Conservation (phyloP, 768 basidiomycete species). For the Flagelloscypha sp. region DNA sequence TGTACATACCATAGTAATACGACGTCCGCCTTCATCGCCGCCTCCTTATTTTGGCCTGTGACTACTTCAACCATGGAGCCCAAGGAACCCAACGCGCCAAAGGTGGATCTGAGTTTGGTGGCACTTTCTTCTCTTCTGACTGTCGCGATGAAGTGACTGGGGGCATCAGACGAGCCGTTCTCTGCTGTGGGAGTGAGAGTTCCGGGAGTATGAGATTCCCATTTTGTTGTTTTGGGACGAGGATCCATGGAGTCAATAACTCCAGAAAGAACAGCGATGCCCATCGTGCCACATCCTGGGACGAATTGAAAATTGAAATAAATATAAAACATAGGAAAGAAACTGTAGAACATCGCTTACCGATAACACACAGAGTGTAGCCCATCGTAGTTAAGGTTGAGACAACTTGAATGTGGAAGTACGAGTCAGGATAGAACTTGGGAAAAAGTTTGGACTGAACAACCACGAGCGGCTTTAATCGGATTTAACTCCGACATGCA, state of each 20-base stretch:
- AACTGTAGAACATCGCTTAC: slow-evolving; percentile 24
- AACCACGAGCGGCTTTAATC: too few relatives aligned
- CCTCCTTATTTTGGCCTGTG: slow-evolving; percentile 60
- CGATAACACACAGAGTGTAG: slow-evolving; percentile 87
- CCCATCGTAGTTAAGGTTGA: too few relatives aligned
- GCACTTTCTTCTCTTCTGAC: slow-evolving; percentile 76
- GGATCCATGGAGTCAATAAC: slow-evolving; percentile 75
- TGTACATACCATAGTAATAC: slow-evolving; percentile 73
- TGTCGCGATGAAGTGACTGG: slow-evolving; percentile 77
- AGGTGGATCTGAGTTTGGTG: slow-evolving; percentile 52
- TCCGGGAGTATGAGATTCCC: slow-evolving; percentile 66
- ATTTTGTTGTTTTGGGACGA: slow-evolving; percentile 35
- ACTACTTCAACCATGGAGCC: slow-evolving; percentile 66
- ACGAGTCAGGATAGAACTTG: too few relatives aligned
- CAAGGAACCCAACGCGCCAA: slow-evolving; percentile 47
- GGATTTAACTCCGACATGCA: too few relatives aligned
- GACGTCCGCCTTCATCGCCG: slow-evolving; percentile 72
- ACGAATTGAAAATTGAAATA: slow-evolving; percentile 13
- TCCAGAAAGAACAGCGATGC: slow-evolving; percentile 89
- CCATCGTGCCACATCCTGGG: slow-evolving; percentile 97
- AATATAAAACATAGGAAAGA: slow-evolving; percentile 5
- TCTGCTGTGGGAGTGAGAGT: slow-evolving; percentile 57
- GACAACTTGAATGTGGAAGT: too few relatives aligned
- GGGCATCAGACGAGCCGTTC: slow-evolving; percentile 49
- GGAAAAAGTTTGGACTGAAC: too few relatives aligned